Conservation (phyloP, 371 early-diverging fungal species). For the Rhizopus microsporus region DNA sequence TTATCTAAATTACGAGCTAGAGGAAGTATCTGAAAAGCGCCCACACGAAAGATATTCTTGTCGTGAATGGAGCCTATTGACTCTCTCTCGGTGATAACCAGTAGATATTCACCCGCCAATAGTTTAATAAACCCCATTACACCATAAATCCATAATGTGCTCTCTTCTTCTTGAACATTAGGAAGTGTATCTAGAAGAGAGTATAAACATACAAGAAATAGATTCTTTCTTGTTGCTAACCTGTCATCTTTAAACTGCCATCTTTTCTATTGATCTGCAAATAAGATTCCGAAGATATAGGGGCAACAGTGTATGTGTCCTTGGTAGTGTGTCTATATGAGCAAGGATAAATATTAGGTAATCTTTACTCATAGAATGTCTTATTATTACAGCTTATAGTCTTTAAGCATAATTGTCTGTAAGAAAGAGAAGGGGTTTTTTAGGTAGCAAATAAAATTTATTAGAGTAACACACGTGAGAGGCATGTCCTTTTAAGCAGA, state of each 20-base stretch:
- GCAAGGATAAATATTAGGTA: neutral
- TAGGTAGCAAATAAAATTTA: too few relatives aligned
- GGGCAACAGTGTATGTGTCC: constrained; percentile 19
- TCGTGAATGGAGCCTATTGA: constrained; percentile 64
- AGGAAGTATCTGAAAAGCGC: constrained; percentile 74
- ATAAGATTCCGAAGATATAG: constrained; percentile 17
- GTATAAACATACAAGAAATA: neutral
- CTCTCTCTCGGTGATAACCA: constrained; percentile 81
- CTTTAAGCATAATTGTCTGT: too few relatives aligned
- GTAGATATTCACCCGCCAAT: constrained; percentile 77
- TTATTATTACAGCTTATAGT: too few relatives aligned
- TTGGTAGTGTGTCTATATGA: constrained; percentile 23
- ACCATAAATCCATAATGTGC: constrained; percentile 56
- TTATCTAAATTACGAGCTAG: constrained; percentile 53
- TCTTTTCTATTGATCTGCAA: constrained; percentile 20
- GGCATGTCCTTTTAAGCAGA: too few relatives aligned
- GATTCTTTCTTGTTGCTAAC: neutral
- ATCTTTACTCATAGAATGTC: too few relatives aligned
- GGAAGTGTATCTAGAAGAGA: constrained; percentile 17
- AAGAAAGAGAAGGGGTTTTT: too few relatives aligned
- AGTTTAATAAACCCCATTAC: constrained; percentile 69
- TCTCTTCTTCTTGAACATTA: constrained; percentile 25
- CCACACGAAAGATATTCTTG: constrained; percentile 74
- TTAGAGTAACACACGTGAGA: too few relatives aligned
- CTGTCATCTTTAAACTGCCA: constrained; percentile 16